Evolutionary conservation across 2,329 filamentous ascomycete species (phyloP), one percentile per base, ranked within the genome.

Genomic region (Dactylellina drechsleri): DNA sequence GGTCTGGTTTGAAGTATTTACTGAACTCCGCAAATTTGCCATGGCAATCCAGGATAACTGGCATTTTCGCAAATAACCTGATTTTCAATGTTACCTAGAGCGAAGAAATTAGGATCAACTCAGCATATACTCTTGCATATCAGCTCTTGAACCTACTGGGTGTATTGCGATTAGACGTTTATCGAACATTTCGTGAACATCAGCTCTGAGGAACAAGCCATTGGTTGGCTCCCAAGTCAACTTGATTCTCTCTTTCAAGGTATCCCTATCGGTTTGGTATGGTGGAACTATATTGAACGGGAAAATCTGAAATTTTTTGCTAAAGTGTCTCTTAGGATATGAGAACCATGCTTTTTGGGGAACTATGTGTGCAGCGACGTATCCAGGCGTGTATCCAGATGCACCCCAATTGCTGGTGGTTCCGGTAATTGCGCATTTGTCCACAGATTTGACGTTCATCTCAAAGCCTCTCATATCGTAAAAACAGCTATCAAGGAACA

Each of bases 211-310:
- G 3, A 28, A 28, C 7, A 28, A 7, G 7, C 26, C 26, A 7
- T 28, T 28, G 3, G 26, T 28, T 28, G 3, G 3, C 7, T 28
- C 26, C 26, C 26, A 28, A 28, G 26, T 58, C n/a, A 12, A 18
- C 10, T 1, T n/a, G 26, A 58, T n/a, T 41, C 50, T 43, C 4
- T 31, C n/a, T 15, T 13, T 16, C 18, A 56, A 54, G 13, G 10
- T 7, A 12, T 12, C 12, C 28, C 43, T 20, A 15, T 49, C 41
- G 40, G 57, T 49, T 8, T 28, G 26, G 15, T 15, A 10, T 28
- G 57, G 47, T 31, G 57, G 41, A 8, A 26, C 45, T 20, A 45
- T 45, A 49, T 60, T 60, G 57, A 60, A 60, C 2, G 57, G 57
- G 49, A 47, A 60, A 8, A 10, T 49, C 26, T 4, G 2, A 1